phyloP scores from a whole-genome alignment of 345 rosid genomes.

The Sisymbrium irio region DNA sequence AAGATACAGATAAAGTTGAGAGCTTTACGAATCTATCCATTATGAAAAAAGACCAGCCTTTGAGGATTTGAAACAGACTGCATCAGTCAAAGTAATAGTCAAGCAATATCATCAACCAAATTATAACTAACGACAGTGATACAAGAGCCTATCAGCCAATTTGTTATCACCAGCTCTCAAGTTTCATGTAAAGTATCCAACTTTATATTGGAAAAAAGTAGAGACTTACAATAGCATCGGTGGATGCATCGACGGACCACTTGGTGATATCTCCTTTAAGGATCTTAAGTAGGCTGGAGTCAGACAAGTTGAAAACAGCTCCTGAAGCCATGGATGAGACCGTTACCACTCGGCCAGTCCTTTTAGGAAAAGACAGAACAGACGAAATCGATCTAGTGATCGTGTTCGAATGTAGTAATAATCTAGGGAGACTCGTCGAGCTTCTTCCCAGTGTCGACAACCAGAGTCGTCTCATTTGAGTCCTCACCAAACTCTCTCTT shows the following conservation, averaged over 20 bases:
- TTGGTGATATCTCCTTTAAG: conserved; percentile 76
- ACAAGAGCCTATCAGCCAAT: too few species aligned
- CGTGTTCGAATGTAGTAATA: neutral
- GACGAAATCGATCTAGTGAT: neutral
- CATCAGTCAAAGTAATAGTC: too few species aligned
- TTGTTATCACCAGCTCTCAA: too few species aligned
- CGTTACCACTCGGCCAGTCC: neutral
- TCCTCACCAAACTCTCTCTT: neutral
- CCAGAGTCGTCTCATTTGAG: conserved; percentile 22
- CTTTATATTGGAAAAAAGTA: neutral
- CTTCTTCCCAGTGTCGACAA: conserved; percentile 16
- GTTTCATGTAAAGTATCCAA: too few species aligned
- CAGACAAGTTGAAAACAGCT: conserved; percentile 49
- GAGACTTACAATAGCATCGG: conserved; percentile 74
- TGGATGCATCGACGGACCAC: conserved; percentile 72
- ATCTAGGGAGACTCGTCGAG: conserved; percentile 1
- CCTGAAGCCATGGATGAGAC: conserved; percentile 44
- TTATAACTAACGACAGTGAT: too few species aligned
- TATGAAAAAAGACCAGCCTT: neutral
- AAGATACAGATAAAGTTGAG: neutral
- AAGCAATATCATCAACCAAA: too few species aligned
- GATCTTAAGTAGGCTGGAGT: conserved; percentile 52
- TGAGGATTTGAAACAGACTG: neutral
- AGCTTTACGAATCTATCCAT: neutral
- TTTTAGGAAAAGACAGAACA: neutral